Conservation (phyloP, 768 basidiomycete genomes). For the Myochromella boudieri region DNA sequence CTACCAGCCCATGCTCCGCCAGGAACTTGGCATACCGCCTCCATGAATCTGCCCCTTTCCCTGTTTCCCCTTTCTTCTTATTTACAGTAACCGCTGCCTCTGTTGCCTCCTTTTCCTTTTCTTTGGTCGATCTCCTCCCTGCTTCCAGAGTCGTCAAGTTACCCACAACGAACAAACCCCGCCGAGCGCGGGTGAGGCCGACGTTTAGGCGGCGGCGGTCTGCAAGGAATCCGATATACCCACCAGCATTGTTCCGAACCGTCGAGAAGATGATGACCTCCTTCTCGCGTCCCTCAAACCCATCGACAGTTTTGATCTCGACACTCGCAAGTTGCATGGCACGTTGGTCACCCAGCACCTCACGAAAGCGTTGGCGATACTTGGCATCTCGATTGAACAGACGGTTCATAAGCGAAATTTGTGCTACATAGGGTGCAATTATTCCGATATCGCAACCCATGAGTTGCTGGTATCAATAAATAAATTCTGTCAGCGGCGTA, state of each 20-base stretch:
- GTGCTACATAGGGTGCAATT: constrained; percentile 90
- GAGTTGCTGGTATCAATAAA: constrained; percentile 47
- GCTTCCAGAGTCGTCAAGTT: constrained; percentile 63
- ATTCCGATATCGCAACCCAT: constrained; percentile 81
- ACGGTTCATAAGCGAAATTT: constrained; percentile 74
- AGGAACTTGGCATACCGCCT: constrained; percentile 59
- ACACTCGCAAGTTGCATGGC: constrained; percentile 63
- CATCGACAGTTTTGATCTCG: constrained; percentile 92
- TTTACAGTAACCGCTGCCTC: too few species aligned
- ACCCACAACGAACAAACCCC: constrained; percentile 82
- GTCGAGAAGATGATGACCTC: constrained; percentile 91
- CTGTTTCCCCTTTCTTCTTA: too few species aligned
- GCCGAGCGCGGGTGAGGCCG: constrained; percentile 84
- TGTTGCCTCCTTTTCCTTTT: constrained; percentile 16
- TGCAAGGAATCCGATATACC: constrained; percentile 86
- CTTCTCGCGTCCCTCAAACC: constrained; percentile 93
- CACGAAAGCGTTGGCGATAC: constrained; percentile 52
- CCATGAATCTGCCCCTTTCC: constrained; percentile 57
- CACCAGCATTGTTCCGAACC: constrained; percentile 76
- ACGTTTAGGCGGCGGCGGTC: constrained; percentile 88
- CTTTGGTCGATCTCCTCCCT: constrained; percentile 34
- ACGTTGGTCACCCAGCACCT: constrained; percentile 63
- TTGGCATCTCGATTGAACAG: constrained; percentile 57
- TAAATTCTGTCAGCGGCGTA: too few species aligned
- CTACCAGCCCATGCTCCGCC: constrained; percentile 49